Base-by-base conservation (phyloP, 2,329 filamentous ascomycete genomes). In the Exophiala spinifera region DNA sequence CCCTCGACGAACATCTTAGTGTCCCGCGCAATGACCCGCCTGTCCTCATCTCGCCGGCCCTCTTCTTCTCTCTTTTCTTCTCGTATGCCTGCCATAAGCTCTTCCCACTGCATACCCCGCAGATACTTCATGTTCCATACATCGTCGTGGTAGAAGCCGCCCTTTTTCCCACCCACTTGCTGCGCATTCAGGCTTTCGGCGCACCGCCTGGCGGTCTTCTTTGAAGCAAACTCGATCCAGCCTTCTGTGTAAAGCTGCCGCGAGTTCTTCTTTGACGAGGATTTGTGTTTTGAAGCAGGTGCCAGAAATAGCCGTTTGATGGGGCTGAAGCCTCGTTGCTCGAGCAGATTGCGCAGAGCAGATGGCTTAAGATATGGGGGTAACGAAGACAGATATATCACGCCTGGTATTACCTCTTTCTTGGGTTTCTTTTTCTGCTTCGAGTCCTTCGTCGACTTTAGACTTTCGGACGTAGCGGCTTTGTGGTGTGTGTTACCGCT, bases 401-500 rank as follows among this genome's bases (percentile, higher is more conserved):
- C 73, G 31, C 74, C 74, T 11, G 60, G 58, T 21, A 45, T 54
- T 23, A 40, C 47, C 34, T 48, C 46, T 46, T 59, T 53, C 40
- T 37, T 79, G 84, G 34, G 31, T 55, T 52, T 6, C 23, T 23
- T 43, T 50, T 61, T 20, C 1, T 68, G 71, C 6, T 66, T 80
- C 39, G 49, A 58, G 33, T 81, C 84, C 33, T 73, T 77, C 20
- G 66, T 74, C 47, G 86, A 85, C 67, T 74, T 82, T 64, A 82
- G 53, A 17, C 40, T 56, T 8, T 14, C 36, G 36, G 36, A 39
- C 7, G 36, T 2, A 15, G 36, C 14, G 36, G 8, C 7, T n/a
- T 39, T 7, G 36, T 39, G n/a, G 14, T n/a, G 17, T 39, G 17
- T 15, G 7, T 13, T n/a, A 4, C 11, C 2, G 17, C 2, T 39